Base-by-base conservation (phyloP, 139 green algal species). In the Nannochloris sp. region DNA sequence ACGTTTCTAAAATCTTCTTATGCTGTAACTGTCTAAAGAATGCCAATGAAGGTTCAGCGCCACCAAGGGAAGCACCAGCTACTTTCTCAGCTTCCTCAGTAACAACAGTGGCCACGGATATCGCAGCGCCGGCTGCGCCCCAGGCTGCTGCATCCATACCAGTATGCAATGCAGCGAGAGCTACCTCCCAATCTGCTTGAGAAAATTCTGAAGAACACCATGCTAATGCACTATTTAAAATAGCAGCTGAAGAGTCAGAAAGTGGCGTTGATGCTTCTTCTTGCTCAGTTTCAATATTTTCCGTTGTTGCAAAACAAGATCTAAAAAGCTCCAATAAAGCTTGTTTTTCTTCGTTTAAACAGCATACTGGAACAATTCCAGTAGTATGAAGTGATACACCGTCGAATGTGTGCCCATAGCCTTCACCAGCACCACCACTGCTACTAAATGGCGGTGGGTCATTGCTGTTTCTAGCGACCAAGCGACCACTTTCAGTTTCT, bases 11-110 rank as follows among this genome's bases (percentile, higher is more conserved):
- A 36, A 73, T 48, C 3, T 60, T 60, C 57, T 60, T 73, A 3
- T 60, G 39, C 42, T 38, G 24, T n/a, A 73, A 60, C 3, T 60
- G 39, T 6, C 66, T n/a, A 27, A 57, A 73, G 57, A 73, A 73
- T 38, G 64, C 54, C 10, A 73, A 45, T 7, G 66, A 57, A 12
- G 48, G 29, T 4, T 31, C 31, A 4, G 56, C 45, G 38, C 56
- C 47, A 2, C 29, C 5, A 48, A 73, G 51, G 30, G 46, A 36
- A 4, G 57, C 56, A 1, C 66, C 57, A 2, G 56, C 66, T 12
- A 73, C 46, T n/a, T 29, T 32, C 4, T 1, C 45, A 2, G 38
- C 66, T 4, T 31, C 57, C 3, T 27, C 31, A n/a, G 30, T 51
- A 36, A 73, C 30, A 10, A 51, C 38, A 1, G 19, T 37, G 4